Base-by-base conservation (phyloP, 768 basidiomycete species). In the Boletus subparvulus region DNA sequence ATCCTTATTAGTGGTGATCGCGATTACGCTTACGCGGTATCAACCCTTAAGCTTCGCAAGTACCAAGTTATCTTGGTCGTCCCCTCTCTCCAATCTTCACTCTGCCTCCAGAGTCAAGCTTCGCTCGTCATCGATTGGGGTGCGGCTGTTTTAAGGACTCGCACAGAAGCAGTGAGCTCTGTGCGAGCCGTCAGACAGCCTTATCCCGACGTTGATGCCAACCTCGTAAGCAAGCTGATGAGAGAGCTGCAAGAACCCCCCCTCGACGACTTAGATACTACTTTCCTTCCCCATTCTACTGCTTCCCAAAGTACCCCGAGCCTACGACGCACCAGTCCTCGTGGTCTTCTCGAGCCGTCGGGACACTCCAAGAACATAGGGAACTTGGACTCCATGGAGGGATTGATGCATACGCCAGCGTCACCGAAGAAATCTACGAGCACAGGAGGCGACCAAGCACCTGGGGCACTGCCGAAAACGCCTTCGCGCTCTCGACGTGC, bases 1-100 rank as follows among this genome's bases (percentile, higher is more conserved):
- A 69, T 88, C 42, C 73, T 90, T 37, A 84, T 90, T 61, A 79
- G 86, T 0, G 84, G 82, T 16, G 86, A 89, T 68, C 77, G 84
- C 41, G 86, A 88, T 65, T 83, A 86, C 61, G 80, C 81, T 5
- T 88, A 86, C 64, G 81, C 82, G 19, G 68, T 86, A 42, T 81
- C 86, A 2, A 73, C 75, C 36, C 71, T 88, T 45, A 79, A 81
- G 33, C 75, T 83, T 50, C 78, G 84, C 55, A 72, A 73, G 44
- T 84, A 83, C 65, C 70, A 74, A 17, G 77, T 87, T 36, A 71
- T 86, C 45, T 59, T 87, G 26, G 69, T 87, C 43, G 74, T n/a
- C n/a, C n/a, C n/a, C n/a, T n/a, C n/a, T n/a, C n/a, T n/a, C n/a
- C n/a, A n/a, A n/a, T n/a, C n/a, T n/a, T n/a, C n/a, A n/a, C n/a